Base-by-base conservation (phyloP, 1,284 basidiomycete genomes). In the Sanghuangporus weigelae region DNA sequence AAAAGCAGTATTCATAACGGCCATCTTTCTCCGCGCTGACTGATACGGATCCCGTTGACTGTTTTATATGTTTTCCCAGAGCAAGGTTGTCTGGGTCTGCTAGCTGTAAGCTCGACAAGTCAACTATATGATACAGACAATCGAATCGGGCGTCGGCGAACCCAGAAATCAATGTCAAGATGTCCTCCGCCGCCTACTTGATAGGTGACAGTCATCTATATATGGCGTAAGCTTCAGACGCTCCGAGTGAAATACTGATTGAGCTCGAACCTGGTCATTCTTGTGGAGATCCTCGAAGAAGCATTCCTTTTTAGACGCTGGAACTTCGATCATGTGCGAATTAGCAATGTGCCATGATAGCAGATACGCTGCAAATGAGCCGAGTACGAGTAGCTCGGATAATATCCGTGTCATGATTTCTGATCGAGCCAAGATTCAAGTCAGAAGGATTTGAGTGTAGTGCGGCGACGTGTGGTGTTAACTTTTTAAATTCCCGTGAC, bases 151-250 rank as follows among this genome's bases (percentile, higher is more conserved):
- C 55, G 42, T 31, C 44, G 21, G 78, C 82, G 68, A 69, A 97
- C 93, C 86, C 88, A 94, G 71, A 98, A 96, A 77, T 99, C 96
- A 67, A 99, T 93, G 75, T 99, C 97, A 60, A 99, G 79, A 71
- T 98, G 92, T 0, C 97, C 97, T 36, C 96, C 96, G 23, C 93
- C 92, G 61, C 95, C 95, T 11, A 99, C 96, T 83, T 99, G 96
- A 76, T 98, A 99, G 53, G 96, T 98, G 60, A 99, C 92, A 36
- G 97, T 98, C 96, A 99, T 99, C 94, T 98, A 73, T 35, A 14
- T 50, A 31, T 59, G 44, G 38, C n/a, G 65, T 51, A 55, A 61
- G 35, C 21, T 49, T 23, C 58, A 48, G 21, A 11, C 19, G 48
- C 36, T 51, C 8, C 35, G n/a, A 12, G 21, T 19, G 26, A 14